A percentile compares a stretch with the other conserved stretches of the same genome.
Conservation (phyloP, 2,329 filamentous ascomycete species). For the Penicillium griseofulvum region DNA sequence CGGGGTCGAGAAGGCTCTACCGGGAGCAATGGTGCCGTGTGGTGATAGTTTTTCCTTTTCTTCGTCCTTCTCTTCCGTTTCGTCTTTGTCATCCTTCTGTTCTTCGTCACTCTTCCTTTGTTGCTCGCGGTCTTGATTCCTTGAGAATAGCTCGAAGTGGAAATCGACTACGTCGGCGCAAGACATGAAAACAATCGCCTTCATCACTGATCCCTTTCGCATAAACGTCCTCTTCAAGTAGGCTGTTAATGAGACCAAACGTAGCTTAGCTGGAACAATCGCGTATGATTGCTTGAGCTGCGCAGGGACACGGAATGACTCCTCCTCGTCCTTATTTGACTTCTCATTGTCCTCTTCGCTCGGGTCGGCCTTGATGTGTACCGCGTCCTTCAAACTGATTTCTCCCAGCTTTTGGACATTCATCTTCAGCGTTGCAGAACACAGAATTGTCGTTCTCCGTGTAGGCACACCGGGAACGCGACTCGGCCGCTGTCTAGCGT, state of each 20-base stretch:
- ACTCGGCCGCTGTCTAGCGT: constrained; percentile 62
- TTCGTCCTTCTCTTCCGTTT: constrained; percentile 22
- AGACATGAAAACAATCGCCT: constrained; percentile 93
- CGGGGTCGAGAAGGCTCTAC: constrained; percentile 69
- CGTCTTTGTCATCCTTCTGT: constrained; percentile 16
- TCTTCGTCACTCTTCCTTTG: constrained; percentile 26
- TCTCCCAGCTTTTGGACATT: constrained; percentile 91
- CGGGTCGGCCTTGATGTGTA: constrained; percentile 73
- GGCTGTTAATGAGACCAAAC: constrained; percentile 81
- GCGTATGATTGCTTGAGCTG: constrained; percentile 92
- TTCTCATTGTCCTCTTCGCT: constrained; percentile 54
- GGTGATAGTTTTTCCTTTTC: constrained; percentile 31
- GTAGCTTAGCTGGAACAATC: constrained; percentile 82
- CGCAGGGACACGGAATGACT: constrained; percentile 75
- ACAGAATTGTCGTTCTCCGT: constrained; percentile 78
- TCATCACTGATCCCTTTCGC: constrained; percentile 87
- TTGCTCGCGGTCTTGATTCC: constrained; percentile 30
- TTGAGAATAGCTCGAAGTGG: constrained; percentile 79
- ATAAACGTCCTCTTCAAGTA: constrained; percentile 85
- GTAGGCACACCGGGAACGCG: constrained; percentile 67
- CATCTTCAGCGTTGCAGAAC: constrained; percentile 97
- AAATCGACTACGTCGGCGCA: constrained; percentile 97
- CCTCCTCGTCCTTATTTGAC: constrained; percentile 49
- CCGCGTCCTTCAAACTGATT: constrained; percentile 89
- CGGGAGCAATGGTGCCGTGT: constrained; percentile 52